Evolutionary conservation across 2,329 filamentous ascomycete species (phyloP), one percentile per base, ranked within the genome.

Genomic region (Exophiala lecanii-corni): DNA sequence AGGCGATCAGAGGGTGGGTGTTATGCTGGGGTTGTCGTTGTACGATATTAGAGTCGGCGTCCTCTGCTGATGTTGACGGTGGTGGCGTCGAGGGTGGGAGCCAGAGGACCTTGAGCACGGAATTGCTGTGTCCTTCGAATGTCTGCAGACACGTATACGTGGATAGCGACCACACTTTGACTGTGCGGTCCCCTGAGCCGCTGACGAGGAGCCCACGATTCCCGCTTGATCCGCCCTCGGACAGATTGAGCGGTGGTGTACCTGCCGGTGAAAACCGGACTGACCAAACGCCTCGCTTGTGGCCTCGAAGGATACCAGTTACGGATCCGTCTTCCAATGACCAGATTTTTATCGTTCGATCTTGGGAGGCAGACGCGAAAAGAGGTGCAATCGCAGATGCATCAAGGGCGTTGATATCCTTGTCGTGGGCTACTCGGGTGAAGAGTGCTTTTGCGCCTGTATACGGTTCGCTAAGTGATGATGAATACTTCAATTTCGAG

Each of bases 271-370:
- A 85, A 62, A 98, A 98, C 41, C 84, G 82, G 31, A 96, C 87
- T 2, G 88, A 88, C 92, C 92, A 98, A 9, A 98, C 91, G 62
- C 94, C 92, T 62, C 92, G 81, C 60, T 87, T 86, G 64, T 98
- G 94, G 2, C 94, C 94, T 41, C 87, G 81, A 13, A 98, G 76
- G 21, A 98, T 88, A 52, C 92, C 94, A 51, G 92, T 80, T 0
- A 89, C 85, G 57, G 96, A 89, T 15, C 94, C 89, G 61, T 92
- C 86, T 54, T 89, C 83, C 5, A 84, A 75, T 5, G 89, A 92
- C 85, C 91, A 98, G 46, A 98, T 92, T 69, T 97, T 98, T 54
- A 97, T 89, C 0, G 88, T 94, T 54, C 89, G 86, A 63, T 98
- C 92, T 66, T 98, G 92, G 4, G 91, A 97, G 20, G 92, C 91